Percentiles rank a stretch among this genome's conserved stretches.
Evolutionary conservation across 1,284 basidiomycete genomes (phyloP).

Genomic region (Tremellales sp.): DNA sequence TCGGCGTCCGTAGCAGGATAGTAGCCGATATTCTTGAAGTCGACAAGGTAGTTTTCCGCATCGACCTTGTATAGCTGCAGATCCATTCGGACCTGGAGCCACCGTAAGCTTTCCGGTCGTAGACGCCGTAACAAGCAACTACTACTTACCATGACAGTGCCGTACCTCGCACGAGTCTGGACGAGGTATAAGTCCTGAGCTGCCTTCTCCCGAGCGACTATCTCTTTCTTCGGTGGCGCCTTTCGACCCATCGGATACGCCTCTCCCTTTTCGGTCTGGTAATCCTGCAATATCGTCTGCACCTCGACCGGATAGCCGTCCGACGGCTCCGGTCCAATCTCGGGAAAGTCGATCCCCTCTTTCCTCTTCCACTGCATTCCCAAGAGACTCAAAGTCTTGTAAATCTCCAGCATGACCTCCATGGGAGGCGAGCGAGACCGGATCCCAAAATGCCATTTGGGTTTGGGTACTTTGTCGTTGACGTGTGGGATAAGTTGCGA

Average conservation of each 20-base stretch:
- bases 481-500: conserved; percentile 19
- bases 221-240: conserved; percentile 47
- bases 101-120: conserved; percentile 1
- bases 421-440: conserved; percentile 91
- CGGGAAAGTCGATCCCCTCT: conserved; percentile 59
- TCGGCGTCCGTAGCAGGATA: conserved; percentile 54
- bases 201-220: conserved; percentile 51
- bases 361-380: conserved; percentile 86
- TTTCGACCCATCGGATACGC: conserved; percentile 33
- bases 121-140: neutral
- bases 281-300: conserved; percentile 52
- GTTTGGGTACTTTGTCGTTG: conserved; percentile 48
- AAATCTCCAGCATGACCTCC: conserved; percentile 99
- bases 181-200: conserved; percentile 78
- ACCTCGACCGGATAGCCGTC: conserved; percentile 42
- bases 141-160: conserved; percentile 79
- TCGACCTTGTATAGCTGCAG: conserved; percentile 95
- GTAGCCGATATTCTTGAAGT: conserved; percentile 95
- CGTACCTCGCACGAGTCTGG: conserved; percentile 84
- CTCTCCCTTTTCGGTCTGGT: conserved; percentile 31
- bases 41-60: conserved; percentile 91
- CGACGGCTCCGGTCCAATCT: conserved; percentile 56
- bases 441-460: conserved; percentile 98
- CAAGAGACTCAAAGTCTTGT: conserved; percentile 83
- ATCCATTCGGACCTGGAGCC: conserved; percentile 81